Base-by-base conservation (phyloP, 768 basidiomycete genomes). In the Rhizopogon rudus region DNA sequence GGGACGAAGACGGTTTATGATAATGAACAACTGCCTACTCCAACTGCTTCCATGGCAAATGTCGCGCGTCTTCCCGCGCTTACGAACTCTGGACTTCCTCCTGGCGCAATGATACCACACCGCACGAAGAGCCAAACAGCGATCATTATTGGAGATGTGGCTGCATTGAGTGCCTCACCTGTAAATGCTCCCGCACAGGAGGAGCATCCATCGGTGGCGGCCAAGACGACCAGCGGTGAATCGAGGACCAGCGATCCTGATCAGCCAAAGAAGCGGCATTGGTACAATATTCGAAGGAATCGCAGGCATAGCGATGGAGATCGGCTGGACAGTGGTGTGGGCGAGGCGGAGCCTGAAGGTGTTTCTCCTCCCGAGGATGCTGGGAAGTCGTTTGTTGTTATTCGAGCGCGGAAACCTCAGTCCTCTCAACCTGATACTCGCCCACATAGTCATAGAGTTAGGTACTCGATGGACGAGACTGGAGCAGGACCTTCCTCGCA, bases 111-210 rank as follows among this genome's bases (percentile, higher is more conserved):
- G 79, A 75, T 80, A 41, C 83, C 87, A 10, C 88, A 88, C 65
- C 82, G 91, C 44, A 90, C 84, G 17, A 84, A 85, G 72, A 92
- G 90, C 33, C 91, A 93, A 66, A 87, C 86, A 3, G 91, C 91
- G 2, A 82, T 93, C 56, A 83, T 93, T n/a, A 89, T 93, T 55
- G 77, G 86, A 59, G 79, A 77, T 71, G 46, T 67, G 68, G 58
- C 61, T 65, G 51, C 63, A 58, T 59, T 63, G 54, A 54, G 57
- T 60, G 37, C 56, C 54, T 50, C 58, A 29, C 57, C 69, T 51
- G 46, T 55, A 37, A 49, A 10, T 25, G 8, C 37, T 4, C 42
- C 59, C 12, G 42, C 41, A 7, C 39, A 61, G 39, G 67, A 69
- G 44, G 59, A 59, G 20, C 62, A 64, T 33, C 58, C 61, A 1